Evolutionary conservation across 164 flowering plant species (phyloP).

Genomic region (Stephania cephalantha): DNA sequence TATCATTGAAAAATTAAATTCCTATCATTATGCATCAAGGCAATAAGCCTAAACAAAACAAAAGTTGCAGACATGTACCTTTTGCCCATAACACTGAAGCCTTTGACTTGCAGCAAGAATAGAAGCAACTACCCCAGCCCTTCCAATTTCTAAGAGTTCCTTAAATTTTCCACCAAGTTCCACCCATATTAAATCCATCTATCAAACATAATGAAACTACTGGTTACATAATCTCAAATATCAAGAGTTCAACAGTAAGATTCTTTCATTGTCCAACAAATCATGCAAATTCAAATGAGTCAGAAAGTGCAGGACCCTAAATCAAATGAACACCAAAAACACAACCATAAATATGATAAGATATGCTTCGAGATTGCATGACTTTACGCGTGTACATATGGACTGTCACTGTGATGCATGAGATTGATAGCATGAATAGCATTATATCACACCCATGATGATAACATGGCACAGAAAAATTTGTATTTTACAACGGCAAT

Average conservation of each 20-base stretch:
- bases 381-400: no score
- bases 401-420: conserved; percentile 30
- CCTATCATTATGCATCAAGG: background rate
- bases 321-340: no score
- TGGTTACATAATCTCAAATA: background rate
- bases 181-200: conserved; percentile 73
- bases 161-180: conserved; percentile 68
- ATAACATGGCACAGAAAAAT: no score
- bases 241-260: background rate
- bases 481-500: no score
- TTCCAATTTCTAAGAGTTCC: conserved; percentile 73
- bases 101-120: conserved; percentile 71
- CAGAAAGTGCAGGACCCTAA: no score
- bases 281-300: background rate
- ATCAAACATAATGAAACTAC: background rate
- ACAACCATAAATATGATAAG: no score
- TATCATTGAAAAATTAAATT: background rate
- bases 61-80: conserved; percentile 34
- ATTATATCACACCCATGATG: conserved; percentile 40
- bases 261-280: background rate
- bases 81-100: conserved; percentile 47
- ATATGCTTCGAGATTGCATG: no score
- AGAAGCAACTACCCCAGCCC: conserved; percentile 84
- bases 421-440: conserved; percentile 72
- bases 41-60: background rate